Evolutionary conservation across 2,329 filamentous ascomycete genomes (phyloP).

Genomic region (Beauveria sp.): DNA sequence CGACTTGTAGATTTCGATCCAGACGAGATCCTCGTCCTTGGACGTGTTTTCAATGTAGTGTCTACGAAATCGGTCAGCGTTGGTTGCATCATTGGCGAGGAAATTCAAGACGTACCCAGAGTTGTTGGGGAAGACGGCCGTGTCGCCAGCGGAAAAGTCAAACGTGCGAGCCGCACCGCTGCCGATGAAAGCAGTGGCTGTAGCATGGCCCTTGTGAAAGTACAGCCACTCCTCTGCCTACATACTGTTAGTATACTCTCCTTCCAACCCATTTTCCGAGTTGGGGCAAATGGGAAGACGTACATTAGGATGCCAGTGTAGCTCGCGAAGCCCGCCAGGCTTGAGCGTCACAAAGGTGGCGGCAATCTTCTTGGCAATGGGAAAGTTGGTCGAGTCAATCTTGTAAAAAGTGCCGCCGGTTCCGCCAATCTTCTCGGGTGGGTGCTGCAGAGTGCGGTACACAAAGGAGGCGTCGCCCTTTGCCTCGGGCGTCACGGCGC

Average conservation of each 20-base stretch:
- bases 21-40: slow-evolving; percentile 54
- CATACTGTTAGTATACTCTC: not conserved
- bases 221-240: slow-evolving; percentile 65
- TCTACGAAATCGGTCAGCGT: slow-evolving; percentile 20
- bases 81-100: not conserved
- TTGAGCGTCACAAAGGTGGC: slow-evolving; percentile 57
- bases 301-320: slow-evolving; percentile 65
- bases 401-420: slow-evolving; percentile 55
- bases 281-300: slow-evolving; percentile 16
- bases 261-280: too few species aligned
- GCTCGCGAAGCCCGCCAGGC: slow-evolving; percentile 54
- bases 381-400: slow-evolving; percentile 61
- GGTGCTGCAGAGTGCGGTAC: slow-evolving; percentile 50
- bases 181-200: slow-evolving; percentile 59
- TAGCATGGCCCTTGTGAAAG: slow-evolving; percentile 55
- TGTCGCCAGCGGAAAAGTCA: slow-evolving; percentile 60
- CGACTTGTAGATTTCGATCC: slow-evolving; percentile 63
- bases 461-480: slow-evolving; percentile 54
- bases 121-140: slow-evolving; percentile 61
- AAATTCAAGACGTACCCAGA: slow-evolving; percentile 31
- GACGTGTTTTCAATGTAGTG: slow-evolving; percentile 66
- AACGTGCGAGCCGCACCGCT: slow-evolving; percentile 55
- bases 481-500: slow-evolving; percentile 36
- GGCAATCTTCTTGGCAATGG: slow-evolving; percentile 57
- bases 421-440: slow-evolving; percentile 49